phyloP scores from a whole-genome alignment of 164 flowering plant genomes.

The Macadamia tetraphylla region DNA sequence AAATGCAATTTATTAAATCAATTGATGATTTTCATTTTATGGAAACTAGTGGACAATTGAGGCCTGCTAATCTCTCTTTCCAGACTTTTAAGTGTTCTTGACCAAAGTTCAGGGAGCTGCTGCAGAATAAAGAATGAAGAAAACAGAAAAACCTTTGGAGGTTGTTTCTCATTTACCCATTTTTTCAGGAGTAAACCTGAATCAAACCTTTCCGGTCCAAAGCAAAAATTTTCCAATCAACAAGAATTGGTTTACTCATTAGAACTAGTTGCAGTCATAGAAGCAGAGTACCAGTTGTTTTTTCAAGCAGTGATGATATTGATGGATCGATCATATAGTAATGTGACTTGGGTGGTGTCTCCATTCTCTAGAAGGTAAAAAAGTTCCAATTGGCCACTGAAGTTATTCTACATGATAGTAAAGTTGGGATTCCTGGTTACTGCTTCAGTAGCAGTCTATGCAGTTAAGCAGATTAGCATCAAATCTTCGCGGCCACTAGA shows the following conservation, averaged over 20 bases:
- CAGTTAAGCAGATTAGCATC: conserved; percentile 51
- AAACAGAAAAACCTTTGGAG: too few relatives aligned
- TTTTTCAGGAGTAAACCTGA: background rate
- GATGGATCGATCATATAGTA: background rate
- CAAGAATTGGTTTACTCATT: background rate
- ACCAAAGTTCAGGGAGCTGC: too few relatives aligned
- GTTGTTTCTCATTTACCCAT: too few relatives aligned
- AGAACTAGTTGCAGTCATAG: background rate
- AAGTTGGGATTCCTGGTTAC: conserved; percentile 63
- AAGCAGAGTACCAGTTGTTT: background rate
- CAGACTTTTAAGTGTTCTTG: too few relatives aligned
- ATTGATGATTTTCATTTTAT: background rate
- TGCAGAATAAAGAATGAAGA: too few relatives aligned
- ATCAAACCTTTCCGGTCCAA: background rate
- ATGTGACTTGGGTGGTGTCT: background rate
- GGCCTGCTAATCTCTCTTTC: background rate
- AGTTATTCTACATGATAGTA: conserved; percentile 39
- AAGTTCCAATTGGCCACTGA: background rate
- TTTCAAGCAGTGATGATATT: too few relatives aligned
- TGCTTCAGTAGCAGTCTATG: conserved; percentile 73
- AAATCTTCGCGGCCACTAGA: conserved; percentile 24
- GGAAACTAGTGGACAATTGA: background rate
- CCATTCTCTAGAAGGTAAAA: background rate
- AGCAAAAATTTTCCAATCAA: background rate
- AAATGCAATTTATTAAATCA: background rate